Evolutionary conservation across 768 basidiomycete genomes (phyloP).

Genomic region (Boletus rufocinnamomeus): DNA sequence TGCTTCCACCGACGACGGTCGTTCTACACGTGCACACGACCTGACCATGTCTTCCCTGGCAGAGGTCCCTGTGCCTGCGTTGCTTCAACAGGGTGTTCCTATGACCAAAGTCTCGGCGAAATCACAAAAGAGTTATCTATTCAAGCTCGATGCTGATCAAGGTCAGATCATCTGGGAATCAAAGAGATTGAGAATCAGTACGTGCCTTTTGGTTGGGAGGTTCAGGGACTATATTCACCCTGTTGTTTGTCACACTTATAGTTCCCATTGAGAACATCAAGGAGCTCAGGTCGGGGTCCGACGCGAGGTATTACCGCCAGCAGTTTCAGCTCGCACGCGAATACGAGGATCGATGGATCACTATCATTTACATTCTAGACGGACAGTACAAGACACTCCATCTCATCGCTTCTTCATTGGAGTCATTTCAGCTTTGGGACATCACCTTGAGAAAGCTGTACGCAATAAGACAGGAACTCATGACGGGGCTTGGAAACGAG

Average conservation of each 20-base stretch:
- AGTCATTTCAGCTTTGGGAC: slow-evolving; percentile 66
- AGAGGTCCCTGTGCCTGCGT: slow-evolving; percentile 55
- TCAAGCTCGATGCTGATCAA: slow-evolving; percentile 76
- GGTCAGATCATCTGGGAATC: slow-evolving; percentile 82
- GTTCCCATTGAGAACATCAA: slow-evolving; percentile 87
- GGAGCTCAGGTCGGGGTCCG: slow-evolving; percentile 75
- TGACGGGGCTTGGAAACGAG: slow-evolving; percentile 63
- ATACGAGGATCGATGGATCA: slow-evolving; percentile 76
- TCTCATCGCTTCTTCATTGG: slow-evolving; percentile 67
- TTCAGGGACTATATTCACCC: background rate
- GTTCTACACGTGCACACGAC: background rate
- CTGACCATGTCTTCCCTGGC: slow-evolving; percentile 16
- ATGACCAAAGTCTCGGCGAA: slow-evolving; percentile 86
- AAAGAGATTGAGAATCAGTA: slow-evolving; percentile 65
- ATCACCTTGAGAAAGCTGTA: slow-evolving; percentile 63
- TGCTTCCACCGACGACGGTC: slow-evolving; percentile 1
- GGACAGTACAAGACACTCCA: slow-evolving; percentile 85
- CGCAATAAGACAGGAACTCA: slow-evolving; percentile 66
- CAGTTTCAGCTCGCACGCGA: slow-evolving; percentile 65
- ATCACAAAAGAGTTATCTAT: slow-evolving; percentile 69
- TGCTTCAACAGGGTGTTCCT: slow-evolving; percentile 61
- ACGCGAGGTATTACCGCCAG: slow-evolving; percentile 69
- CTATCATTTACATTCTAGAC: slow-evolving; percentile 78
- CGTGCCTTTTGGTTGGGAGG: slow-evolving; percentile 28
- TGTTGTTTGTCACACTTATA: slow-evolving; percentile 31